Evolutionary conservation across 139 green algal species (phyloP).

Genomic region (Diplosphaera chodatii): DNA sequence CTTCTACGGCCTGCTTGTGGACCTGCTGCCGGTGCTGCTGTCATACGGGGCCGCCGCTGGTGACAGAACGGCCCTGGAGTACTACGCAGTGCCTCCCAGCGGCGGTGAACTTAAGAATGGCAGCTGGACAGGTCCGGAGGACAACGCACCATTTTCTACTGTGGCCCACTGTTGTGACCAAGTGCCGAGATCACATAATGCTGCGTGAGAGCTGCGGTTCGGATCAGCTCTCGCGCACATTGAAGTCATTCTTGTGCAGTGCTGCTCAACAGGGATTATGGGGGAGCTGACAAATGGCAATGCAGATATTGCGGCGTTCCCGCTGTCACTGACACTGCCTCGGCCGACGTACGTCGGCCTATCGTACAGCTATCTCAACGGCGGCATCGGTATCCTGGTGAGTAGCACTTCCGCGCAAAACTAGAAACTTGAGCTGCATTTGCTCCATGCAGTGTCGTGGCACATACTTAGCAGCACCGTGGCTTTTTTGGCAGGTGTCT

Average conservation of each 20-base stretch:
- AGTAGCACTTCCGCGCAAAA: neutral
- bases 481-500: neutral
- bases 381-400: constrained; percentile 16
- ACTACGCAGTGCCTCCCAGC: neutral
- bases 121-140: constrained; percentile 22
- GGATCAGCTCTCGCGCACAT: too few relatives aligned
- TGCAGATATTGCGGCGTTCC: neutral
- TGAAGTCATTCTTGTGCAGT: neutral
- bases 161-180: too few relatives aligned
- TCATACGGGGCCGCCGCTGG: neutral
- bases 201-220: too few relatives aligned
- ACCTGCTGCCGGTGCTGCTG: constrained; percentile 15
- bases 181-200: too few relatives aligned
- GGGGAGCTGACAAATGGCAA: neutral
- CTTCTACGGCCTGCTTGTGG: constrained; percentile 7
- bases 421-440: too few relatives aligned
- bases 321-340: neutral
- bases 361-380: constrained; percentile 15
- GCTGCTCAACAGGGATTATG: neutral
- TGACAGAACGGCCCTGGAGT: neutral
- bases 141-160: constrained; percentile 22
- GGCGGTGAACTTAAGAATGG: constrained; percentile 12
- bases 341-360: constrained; percentile 11
- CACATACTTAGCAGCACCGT: too few relatives aligned
- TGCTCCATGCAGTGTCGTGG: neutral